These are phyloP conservation scores for Boletus sp. DNA, from an alignment of 768 basidiomycete genomes.

Conservation along the genomic window DNA sequence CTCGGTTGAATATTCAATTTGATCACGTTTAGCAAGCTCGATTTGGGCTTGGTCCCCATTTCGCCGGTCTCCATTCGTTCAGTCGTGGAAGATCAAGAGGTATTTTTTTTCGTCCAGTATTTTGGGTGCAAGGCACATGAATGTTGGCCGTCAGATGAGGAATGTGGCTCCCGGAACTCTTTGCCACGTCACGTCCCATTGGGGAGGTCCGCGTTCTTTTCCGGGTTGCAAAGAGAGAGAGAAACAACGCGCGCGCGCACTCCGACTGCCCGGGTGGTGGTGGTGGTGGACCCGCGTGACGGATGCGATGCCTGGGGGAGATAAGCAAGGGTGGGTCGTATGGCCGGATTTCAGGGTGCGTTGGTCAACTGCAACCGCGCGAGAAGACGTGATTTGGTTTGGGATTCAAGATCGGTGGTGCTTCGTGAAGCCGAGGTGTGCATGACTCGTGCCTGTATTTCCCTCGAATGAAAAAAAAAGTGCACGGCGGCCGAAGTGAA, in stretches of 20 bases:
- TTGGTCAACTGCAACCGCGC: neutral
- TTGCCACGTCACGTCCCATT: neutral
- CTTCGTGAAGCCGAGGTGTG: constrained; percentile 12
- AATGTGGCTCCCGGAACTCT: neutral
- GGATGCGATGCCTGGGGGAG: constrained; percentile 13
- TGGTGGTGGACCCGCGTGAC: neutral
- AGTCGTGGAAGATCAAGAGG: neutral
- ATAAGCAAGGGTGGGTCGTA: neutral
- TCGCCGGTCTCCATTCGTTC: neutral
- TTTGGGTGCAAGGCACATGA: constrained; percentile 1
- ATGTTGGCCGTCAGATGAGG: neutral
- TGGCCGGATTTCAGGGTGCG: neutral
- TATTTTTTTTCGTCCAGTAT: neutral
- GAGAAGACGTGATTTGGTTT: constrained; percentile 9
- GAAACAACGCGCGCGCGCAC: neutral
- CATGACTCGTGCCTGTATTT: constrained; percentile 21
- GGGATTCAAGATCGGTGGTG: constrained; percentile 2
- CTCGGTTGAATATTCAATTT: neutral
- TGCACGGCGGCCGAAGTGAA: constrained; percentile 23
- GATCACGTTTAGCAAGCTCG: neutral
- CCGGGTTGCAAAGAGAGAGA: neutral
- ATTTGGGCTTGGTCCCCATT: neutral
- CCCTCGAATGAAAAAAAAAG: constrained; percentile 14
- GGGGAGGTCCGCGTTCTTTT: neutral
- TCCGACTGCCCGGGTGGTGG: neutral